phyloP scores from a whole-genome alignment of 2,329 filamentous ascomycete species.

The Blastomyces gilchristii region DNA sequence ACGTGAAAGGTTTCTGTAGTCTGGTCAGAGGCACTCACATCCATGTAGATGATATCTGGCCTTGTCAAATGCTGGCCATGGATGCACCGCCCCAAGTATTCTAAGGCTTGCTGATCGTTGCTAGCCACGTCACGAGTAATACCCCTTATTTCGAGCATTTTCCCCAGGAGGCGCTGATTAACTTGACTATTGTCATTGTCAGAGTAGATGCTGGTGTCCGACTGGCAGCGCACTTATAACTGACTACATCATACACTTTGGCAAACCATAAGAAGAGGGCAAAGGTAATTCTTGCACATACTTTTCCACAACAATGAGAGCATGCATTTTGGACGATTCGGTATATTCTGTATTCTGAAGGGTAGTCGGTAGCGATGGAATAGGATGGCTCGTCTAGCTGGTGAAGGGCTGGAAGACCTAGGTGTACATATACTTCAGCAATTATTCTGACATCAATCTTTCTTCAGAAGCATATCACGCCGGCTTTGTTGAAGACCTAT shows the following conservation, averaged over 20 bases:
- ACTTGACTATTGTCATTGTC: not conserved
- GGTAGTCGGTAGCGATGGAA: not conserved
- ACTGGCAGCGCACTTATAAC: not conserved
- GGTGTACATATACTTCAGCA: not conserved
- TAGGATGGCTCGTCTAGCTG: not conserved
- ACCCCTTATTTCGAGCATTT: not conserved
- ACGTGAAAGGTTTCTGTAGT: not conserved
- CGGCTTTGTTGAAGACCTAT: not conserved
- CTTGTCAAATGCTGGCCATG: not conserved
- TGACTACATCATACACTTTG: not conserved
- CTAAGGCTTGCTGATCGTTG: not conserved
- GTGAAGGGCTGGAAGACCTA: not conserved
- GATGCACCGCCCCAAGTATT: not conserved
- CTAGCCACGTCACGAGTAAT: not conserved
- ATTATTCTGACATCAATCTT: not conserved
- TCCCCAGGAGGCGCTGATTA: not conserved
- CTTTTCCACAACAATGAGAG: not conserved
- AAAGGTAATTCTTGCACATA: not conserved
- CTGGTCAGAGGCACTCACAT: not conserved
- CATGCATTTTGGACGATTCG: not conserved
- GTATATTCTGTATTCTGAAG: not conserved
- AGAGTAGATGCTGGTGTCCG: not conserved
- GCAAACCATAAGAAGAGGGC: not conserved
- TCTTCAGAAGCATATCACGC: not conserved
- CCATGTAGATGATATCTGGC: not conserved